phyloP scores from a whole-genome alignment of 805 yeast species.

The Yarrowia phangngaensis region DNA sequence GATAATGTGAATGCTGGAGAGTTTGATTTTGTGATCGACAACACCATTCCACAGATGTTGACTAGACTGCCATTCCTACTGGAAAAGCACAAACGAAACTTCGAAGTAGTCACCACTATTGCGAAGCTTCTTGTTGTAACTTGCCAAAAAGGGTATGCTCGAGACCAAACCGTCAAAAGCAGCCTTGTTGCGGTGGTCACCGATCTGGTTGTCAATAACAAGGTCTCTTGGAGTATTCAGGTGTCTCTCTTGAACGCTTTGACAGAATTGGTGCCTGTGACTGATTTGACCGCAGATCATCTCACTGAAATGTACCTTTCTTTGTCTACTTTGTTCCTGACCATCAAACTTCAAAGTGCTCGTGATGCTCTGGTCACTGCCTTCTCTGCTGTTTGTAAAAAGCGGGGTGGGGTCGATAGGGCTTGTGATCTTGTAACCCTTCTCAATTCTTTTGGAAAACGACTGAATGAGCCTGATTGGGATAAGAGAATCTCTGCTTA shows the following conservation, averaged over 20 bases:
- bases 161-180: constrained; percentile 51
- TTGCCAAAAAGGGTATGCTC: constrained; percentile 54
- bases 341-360: constrained; percentile 56
- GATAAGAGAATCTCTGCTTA: constrained; percentile 69
- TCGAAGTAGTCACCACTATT: constrained; percentile 31
- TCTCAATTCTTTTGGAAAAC: constrained; percentile 60
- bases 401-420: constrained; percentile 43
- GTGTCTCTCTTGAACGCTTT: constrained; percentile 56
- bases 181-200: constrained; percentile 56
- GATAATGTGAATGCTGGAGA: constrained; percentile 46
- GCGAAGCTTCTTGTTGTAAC: constrained; percentile 32
- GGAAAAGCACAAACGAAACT: constrained; percentile 26
- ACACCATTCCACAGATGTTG: constrained; percentile 38
- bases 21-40: constrained; percentile 10
- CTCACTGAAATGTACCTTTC: constrained; percentile 42
- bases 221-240: constrained; percentile 42
- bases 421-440: constrained; percentile 56
- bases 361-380: constrained; percentile 60
- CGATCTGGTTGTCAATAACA: constrained; percentile 51
- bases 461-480: constrained; percentile 74
- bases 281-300: constrained; percentile 29
- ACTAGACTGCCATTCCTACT: constrained; percentile 31
- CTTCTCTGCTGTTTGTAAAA: constrained; percentile 55
- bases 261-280: constrained; percentile 49
- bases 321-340: constrained; percentile 56